Evolutionary conservation across 1,139 yeast species (phyloP).

Genomic region (Pichia sp.): DNA sequence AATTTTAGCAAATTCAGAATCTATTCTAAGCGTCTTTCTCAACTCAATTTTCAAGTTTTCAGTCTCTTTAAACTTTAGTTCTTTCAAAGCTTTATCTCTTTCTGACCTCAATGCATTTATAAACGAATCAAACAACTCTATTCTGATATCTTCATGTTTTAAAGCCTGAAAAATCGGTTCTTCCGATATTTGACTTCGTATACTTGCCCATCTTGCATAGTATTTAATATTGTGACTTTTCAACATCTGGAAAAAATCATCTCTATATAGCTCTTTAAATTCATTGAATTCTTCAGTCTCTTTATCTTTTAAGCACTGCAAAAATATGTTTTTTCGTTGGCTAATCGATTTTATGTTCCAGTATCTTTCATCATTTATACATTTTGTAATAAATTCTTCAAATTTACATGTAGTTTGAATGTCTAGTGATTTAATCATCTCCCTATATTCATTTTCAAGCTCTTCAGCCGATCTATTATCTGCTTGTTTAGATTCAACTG

Average conservation of each 20-base stretch:
- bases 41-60: conserved; percentile 44
- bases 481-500: not conserved
- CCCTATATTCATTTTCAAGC: conserved; percentile 38
- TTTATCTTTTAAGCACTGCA: conserved; percentile 51
- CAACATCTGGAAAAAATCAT: conserved; percentile 47
- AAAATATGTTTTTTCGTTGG: conserved; percentile 56
- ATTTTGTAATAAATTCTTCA: conserved; percentile 53
- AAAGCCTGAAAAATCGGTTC: conserved; percentile 67
- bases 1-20: conserved; percentile 22
- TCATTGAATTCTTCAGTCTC: conserved; percentile 49
- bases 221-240: conserved; percentile 41
- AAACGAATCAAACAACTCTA: conserved; percentile 46
- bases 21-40: conserved; percentile 17
- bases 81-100: conserved; percentile 30
- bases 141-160: conserved; percentile 46
- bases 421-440: conserved; percentile 43
- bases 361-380: conserved; percentile 56
- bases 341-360: conserved; percentile 64
- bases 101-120: conserved; percentile 36
- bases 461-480: not conserved
- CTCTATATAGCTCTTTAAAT: conserved; percentile 50
- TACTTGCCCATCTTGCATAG: conserved; percentile 62
- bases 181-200: conserved; percentile 44
- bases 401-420: conserved; percentile 79
- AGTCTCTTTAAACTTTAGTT: conserved; percentile 43